Evolutionary conservation across 2,329 filamentous ascomycete genomes (phyloP).

Genomic region (Rutstroemia sydowiana): DNA sequence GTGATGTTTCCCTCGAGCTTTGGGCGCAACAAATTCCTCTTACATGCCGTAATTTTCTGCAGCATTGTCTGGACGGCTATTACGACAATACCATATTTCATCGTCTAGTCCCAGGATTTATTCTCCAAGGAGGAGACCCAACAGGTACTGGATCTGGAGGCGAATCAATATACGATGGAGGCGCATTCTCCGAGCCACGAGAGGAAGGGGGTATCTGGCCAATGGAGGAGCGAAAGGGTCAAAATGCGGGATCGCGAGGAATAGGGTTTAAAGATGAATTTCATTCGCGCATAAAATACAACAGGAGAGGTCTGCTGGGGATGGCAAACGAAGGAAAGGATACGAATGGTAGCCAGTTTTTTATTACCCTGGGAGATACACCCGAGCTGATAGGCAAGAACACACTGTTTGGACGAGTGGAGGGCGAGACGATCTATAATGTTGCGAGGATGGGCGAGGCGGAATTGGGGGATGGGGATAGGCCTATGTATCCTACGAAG

Average conservation of each 20-base stretch:
- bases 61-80: conserved; percentile 80
- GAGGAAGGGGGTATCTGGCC: no score
- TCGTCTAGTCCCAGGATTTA: conserved; percentile 94
- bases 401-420: conserved; percentile 86
- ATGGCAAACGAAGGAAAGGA: conserved; percentile 97
- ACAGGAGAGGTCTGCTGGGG: no score
- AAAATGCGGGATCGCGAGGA: no score
- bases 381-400: conserved; percentile 84
- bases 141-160: conserved; percentile 84
- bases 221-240: no score
- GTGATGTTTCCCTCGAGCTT: conserved; percentile 87
- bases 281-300: no score
- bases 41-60: conserved; percentile 95
- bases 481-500: conserved; percentile 78
- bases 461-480: conserved; percentile 75
- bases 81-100: conserved; percentile 99
- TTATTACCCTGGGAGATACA: conserved; percentile 83
- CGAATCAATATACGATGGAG: no score
- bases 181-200: no score
- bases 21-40: conserved; percentile 92
- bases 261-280: conserved; percentile 91
- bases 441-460: conserved; percentile 86
- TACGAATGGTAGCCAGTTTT: conserved; percentile 95
- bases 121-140: conserved; percentile 87
- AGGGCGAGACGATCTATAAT: conserved; percentile 94